Base-by-base conservation (phyloP, 2,329 filamentous ascomycete genomes). In the Colletotrichum gigasporum region DNA sequence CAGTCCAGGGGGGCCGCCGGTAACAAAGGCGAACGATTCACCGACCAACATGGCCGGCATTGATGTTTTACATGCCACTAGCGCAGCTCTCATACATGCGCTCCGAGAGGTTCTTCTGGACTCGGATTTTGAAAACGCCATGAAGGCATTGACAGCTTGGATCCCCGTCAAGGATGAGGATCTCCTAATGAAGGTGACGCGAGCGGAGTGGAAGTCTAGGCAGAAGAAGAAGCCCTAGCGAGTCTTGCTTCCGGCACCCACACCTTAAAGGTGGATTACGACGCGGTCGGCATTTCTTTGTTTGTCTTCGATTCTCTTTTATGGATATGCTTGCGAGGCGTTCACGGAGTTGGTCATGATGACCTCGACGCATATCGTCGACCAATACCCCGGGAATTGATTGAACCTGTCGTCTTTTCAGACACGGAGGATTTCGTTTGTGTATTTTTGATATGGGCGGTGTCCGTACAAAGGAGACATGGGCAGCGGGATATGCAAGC, bases 71-170 rank as follows among this genome's bases (percentile, higher is more conserved):
- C 96, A 99, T 77, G 95, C 96, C 10, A 91, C 94, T 5, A 92
- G 91, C 66, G 92, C 94, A 3, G 95, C 96, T 2, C 84, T 99
- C 26, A 94, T 98, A 48, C 93, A 97, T 75, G 94, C 93, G 16
- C 92, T 96, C 69, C 86, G 93, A 35, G 93, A 97, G 67, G 93
- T 97, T 53, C 83, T 99, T 30, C 82, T 97, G 5, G 94, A 96
- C 71, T 93, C 92, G 16, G 96, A 99, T 75, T 99, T 98, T 76
- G 96, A 99, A 76, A 97, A 96, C 72, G 92, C 92, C 47, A 99
- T 99, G 96, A 98, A 97, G 80, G 91, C 94, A 7, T 83, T 99
- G 67, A 98, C 96, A 28, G 94, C 91, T 60, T 97, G 93, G 89
- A 91, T 98, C 44, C 94, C 95, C 18, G 91, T 99, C 75, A 93